These are phyloP conservation scores for Fusarium torreyae DNA, from an alignment of 2,329 filamentous ascomycete genomes.

Conservation along the genomic window DNA sequence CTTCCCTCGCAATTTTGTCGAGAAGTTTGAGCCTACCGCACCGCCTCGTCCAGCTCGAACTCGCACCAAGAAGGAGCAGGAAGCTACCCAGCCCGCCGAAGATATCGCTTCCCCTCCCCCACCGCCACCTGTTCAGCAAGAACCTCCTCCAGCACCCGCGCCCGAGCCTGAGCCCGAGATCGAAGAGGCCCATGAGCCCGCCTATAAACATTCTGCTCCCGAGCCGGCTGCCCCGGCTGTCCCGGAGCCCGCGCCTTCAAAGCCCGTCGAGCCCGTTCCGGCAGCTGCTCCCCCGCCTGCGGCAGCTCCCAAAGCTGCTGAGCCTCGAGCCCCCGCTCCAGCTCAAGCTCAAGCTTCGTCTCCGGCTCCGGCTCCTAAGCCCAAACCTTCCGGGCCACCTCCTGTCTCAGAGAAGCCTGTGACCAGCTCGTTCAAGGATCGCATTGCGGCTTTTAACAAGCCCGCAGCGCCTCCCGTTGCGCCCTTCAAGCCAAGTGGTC, in stretches of 20 bases:
- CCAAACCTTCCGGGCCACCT: slow-evolving; percentile 71
- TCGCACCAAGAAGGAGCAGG: slow-evolving; percentile 74
- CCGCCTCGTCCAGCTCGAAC: slow-evolving; percentile 87
- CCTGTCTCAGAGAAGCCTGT: slow-evolving; percentile 81
- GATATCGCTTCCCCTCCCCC: slow-evolving; percentile 56
- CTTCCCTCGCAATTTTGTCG: slow-evolving; percentile 97
- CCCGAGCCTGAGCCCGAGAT: slow-evolving; percentile 58
- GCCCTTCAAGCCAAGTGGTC: slow-evolving; percentile 86
- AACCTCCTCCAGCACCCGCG: slow-evolving; percentile 52
- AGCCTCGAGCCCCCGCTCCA: slow-evolving; percentile 48
- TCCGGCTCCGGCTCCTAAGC: slow-evolving; percentile 51
- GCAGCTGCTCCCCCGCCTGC: slow-evolving; percentile 45
- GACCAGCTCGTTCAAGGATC: slow-evolving; percentile 88
- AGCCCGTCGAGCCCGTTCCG: slow-evolving; percentile 56
- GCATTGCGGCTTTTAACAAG: slow-evolving; percentile 98
- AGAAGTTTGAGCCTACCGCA: slow-evolving; percentile 92
- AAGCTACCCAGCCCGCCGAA: slow-evolving; percentile 56
- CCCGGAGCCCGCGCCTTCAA: slow-evolving; percentile 47
- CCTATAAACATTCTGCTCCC: slow-evolving; percentile 53
- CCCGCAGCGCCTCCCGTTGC: slow-evolving; percentile 85
- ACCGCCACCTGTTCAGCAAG: slow-evolving; percentile 52
- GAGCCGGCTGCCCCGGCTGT: slow-evolving; percentile 55
- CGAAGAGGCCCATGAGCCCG: slow-evolving; percentile 54
- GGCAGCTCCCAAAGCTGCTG: slow-evolving; percentile 53
- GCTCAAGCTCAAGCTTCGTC: slow-evolving; percentile 51